Evolutionary conservation across 768 basidiomycete species (phyloP).

Genomic region (Lentinula detonsa): DNA sequence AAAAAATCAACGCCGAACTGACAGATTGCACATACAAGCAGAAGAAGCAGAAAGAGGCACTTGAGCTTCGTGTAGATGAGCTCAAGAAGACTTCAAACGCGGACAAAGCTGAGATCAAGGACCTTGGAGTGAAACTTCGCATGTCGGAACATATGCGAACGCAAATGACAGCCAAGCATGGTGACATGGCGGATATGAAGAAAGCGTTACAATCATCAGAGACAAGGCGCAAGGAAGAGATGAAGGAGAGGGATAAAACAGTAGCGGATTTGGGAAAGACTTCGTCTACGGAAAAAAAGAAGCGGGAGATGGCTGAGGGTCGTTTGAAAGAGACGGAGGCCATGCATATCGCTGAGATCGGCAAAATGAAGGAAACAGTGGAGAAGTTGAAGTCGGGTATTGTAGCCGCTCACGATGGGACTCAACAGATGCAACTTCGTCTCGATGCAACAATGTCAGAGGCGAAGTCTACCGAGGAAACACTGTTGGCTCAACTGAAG

Average conservation of each 20-base stretch:
- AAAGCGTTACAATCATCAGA: conserved; percentile 45
- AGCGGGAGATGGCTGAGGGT: conserved; percentile 40
- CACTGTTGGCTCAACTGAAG: conserved; percentile 44
- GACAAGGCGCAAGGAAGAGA: conserved; percentile 46
- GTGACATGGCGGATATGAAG: conserved; percentile 44
- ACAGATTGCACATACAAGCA: conserved; percentile 52
- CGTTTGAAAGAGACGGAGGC: conserved; percentile 35
- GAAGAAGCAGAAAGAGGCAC: conserved; percentile 52
- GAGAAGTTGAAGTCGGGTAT: conserved; percentile 31
- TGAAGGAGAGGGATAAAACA: conserved; percentile 44
- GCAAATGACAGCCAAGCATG: conserved; percentile 45
- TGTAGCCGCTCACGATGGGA: conserved; percentile 28
- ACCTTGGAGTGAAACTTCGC: conserved; percentile 52
- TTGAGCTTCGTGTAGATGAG: conserved; percentile 58
- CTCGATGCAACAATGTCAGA: conserved; percentile 24
- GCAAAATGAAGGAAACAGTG: conserved; percentile 25
- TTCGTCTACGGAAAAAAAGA: conserved; percentile 42
- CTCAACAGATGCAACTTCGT: conserved; percentile 24
- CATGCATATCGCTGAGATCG: conserved; percentile 34
- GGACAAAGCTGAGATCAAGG: conserved; percentile 61
- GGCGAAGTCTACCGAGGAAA: conserved; percentile 34
- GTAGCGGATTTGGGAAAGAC: conserved; percentile 53
- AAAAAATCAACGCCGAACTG: conserved; percentile 43
- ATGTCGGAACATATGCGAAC: conserved; percentile 50
- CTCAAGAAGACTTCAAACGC: conserved; percentile 40